Percentiles rank a stretch among this genome's conserved stretches.
Evolutionary conservation across 768 basidiomycete genomes (phyloP).

Genomic region (Rossbeevera mucosa): DNA sequence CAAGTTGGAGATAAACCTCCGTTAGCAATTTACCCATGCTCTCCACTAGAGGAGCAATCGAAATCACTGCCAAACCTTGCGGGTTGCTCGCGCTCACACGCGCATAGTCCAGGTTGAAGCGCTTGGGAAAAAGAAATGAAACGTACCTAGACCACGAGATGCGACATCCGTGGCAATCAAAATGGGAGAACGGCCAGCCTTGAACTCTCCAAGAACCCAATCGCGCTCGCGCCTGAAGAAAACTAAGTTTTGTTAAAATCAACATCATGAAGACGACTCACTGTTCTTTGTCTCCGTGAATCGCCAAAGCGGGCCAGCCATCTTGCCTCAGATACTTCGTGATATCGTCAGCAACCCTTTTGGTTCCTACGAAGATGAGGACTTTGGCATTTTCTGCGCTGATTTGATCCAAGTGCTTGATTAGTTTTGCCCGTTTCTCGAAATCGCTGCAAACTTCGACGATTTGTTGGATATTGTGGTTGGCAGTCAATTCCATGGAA

Average conservation of each 20-base stretch:
- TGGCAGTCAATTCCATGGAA: slow-evolving; percentile 96
- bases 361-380: slow-evolving; percentile 96
- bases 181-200: slow-evolving; percentile 95
- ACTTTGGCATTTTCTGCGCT: slow-evolving; percentile 97
- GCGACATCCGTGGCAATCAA: slow-evolving; percentile 99
- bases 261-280: slow-evolving; percentile 38
- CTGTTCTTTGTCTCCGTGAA: slow-evolving; percentile 99
- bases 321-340: slow-evolving; percentile 97
- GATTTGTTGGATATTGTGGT: slow-evolving; percentile 95
- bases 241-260: background rate
- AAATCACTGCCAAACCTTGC: slow-evolving; percentile 27
- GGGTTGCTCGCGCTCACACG: slow-evolving; percentile 29
- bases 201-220: slow-evolving; percentile 98
- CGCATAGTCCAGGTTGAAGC: slow-evolving; percentile 30
- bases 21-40: slow-evolving; percentile 25
- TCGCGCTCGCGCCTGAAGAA: slow-evolving; percentile 84
- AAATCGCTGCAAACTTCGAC: slow-evolving; percentile 97
- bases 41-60: slow-evolving; percentile 17
- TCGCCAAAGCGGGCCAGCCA: slow-evolving; percentile 99
- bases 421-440: slow-evolving; percentile 93
- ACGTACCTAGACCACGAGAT: slow-evolving; percentile 99
- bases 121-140: slow-evolving; percentile 34
- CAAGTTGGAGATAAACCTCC: slow-evolving; percentile 12
- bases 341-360: slow-evolving; percentile 96
- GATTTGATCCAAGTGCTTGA: slow-evolving; percentile 96